A percentile compares a stretch with the other conserved stretches of the same genome.
Conservation (phyloP, 129 eudicot genomes). For the Smallanthus sonchifolius region DNA sequence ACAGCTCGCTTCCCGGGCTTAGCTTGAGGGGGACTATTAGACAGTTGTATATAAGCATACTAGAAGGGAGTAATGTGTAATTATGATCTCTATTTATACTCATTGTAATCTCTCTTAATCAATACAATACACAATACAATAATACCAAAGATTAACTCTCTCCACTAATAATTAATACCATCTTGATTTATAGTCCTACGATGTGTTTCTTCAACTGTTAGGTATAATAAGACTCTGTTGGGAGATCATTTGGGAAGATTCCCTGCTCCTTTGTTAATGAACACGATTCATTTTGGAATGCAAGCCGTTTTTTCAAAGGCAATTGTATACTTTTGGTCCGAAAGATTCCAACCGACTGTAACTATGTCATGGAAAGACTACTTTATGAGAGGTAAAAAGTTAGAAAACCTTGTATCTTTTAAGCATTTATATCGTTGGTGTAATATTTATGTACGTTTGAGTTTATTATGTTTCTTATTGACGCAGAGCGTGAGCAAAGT, state of each 20-base stretch:
- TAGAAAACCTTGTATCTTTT: not conserved
- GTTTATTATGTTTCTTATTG: not conserved
- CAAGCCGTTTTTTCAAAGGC: slow-evolving; percentile 89
- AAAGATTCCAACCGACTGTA: slow-evolving; percentile 54
- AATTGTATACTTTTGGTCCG: slow-evolving; percentile 73
- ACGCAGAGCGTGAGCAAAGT: not conserved
- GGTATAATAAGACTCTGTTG: slow-evolving; percentile 80
- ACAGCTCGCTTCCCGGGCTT: too few relatives aligned
- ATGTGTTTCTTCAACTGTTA: slow-evolving; percentile 19
- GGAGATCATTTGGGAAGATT: slow-evolving; percentile 88
- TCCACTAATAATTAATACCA: not conserved
- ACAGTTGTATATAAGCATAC: too few relatives aligned
- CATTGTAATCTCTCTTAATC: too few relatives aligned
- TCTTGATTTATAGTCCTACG: not conserved
- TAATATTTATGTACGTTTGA: not conserved
- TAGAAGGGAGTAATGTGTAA: too few relatives aligned
- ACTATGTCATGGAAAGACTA: slow-evolving; percentile 91
- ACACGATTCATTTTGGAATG: slow-evolving; percentile 89
- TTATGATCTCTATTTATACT: too few relatives aligned
- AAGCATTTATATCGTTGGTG: not conserved
- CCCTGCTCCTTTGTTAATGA: slow-evolving; percentile 97
- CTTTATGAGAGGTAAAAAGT: slow-evolving; percentile 69
- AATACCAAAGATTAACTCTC: too few relatives aligned
- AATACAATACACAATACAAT: too few relatives aligned
- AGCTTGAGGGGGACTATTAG: too few relatives aligned